Evolutionary conservation across 495 filamentous ascomycete genomes (phyloP), one percentile per base, ranked within the genome.

Genomic region (Xylaria venustula): DNA sequence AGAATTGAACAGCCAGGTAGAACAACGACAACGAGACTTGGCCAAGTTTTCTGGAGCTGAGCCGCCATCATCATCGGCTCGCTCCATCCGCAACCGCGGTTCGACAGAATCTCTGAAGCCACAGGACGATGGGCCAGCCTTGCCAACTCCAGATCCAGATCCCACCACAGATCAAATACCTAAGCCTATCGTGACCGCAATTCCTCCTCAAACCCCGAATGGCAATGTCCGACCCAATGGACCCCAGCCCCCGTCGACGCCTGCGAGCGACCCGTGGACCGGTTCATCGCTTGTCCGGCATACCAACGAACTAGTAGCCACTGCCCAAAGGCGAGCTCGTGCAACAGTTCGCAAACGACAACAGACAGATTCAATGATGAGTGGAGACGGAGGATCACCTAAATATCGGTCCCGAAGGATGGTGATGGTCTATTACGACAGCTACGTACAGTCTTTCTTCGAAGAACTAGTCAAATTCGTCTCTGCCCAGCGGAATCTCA

Each of bases 371-470:
- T 88, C 87, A 7, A 73, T 86, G 59, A 67, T 82, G 23, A 87
- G 84, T 32, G 77, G 68, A 42, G 79, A 83, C 59, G 79, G 82
- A 62, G 73, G 49, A 64, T 76, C 65, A 58, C 84, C 67, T 45
- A 79, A 69, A 79, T 90, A 88, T 69, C 87, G 90, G 56, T 87
- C 84, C 12, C 83, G 89, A 55, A 86, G 84, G 61, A 92, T 91
- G 83, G 86, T 95, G 56, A 87, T 93, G 26, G 88, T 97, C 42
- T 90, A 92, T 71, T 97, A 96, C 71, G 92, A 97, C 70, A 89
- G 89, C 65, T 86, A 90, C 58, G 88, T 92, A 11, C 92, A 97
- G 68, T 82, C 85, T 34, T 81, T 84, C 6, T 90, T 97, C 59
- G 92, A 96, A 69, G 79, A 85, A 49, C 76, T 95, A 30, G 92